A percentile compares a stretch with the other conserved stretches of the same genome.
These are phyloP conservation scores for Cladosporium sp. DNA, from an alignment of 2,329 filamentous ascomycete genomes.

Conservation along the genomic window DNA sequence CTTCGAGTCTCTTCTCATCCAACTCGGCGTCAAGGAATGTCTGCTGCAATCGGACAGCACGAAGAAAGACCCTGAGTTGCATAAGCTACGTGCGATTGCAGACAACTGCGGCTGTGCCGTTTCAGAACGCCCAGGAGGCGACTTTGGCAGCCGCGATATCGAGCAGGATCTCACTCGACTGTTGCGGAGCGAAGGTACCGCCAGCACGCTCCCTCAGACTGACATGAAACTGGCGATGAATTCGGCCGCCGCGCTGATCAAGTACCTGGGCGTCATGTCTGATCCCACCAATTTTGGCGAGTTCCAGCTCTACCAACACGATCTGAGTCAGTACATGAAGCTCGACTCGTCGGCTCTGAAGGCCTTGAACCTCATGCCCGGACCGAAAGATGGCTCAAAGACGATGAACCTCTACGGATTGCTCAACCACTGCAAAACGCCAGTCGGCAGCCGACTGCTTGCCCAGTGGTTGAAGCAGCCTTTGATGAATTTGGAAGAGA, in stretches of 20 bases:
- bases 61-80: constrained; percentile 82
- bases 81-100: constrained; percentile 83
- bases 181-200: constrained; percentile 78
- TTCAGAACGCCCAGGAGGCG: constrained; percentile 68
- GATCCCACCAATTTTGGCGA: constrained; percentile 95
- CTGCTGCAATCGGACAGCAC: constrained; percentile 73
- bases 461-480: constrained; percentile 98
- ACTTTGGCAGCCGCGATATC: constrained; percentile 88
- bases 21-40: constrained; percentile 92
- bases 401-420: constrained; percentile 95
- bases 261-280: constrained; percentile 85
- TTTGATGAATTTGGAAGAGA: constrained; percentile 84
- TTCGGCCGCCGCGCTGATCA: constrained; percentile 87
- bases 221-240: constrained; percentile 96
- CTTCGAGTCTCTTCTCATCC: constrained; percentile 93
- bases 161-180: constrained; percentile 89
- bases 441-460: constrained; percentile 81
- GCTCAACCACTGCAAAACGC: constrained; percentile 96
- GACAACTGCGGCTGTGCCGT: constrained; percentile 90
- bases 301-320: constrained; percentile 95
- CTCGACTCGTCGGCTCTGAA: constrained; percentile 91
- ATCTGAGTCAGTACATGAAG: constrained; percentile 97
- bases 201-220: constrained; percentile 76
- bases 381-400: constrained; percentile 89
- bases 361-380: constrained; percentile 95